Percentiles rank a stretch among this genome's conserved stretches.
These are phyloP conservation scores for Corylus avellana DNA, from an alignment of 306 rosid genomes.

Conservation along the genomic window DNA sequence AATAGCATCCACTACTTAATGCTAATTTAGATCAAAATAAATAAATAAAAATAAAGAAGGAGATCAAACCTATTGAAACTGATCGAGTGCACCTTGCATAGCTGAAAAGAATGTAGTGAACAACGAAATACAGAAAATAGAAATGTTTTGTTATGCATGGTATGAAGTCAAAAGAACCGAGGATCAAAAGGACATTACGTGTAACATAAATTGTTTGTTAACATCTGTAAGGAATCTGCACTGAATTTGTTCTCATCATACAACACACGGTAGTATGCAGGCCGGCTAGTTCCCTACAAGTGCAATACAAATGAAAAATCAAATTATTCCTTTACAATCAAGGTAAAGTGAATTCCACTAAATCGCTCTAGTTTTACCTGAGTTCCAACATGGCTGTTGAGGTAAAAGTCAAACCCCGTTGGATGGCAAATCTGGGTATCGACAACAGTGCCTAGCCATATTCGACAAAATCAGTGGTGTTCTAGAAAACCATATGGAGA, in stretches of 20 bases:
- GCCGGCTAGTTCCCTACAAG: constrained; percentile 54
- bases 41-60: too few species aligned
- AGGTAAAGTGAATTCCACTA: neutral
- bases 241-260: constrained; percentile 46
- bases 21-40: neutral
- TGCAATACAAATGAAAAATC: neutral
- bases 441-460: constrained; percentile 66
- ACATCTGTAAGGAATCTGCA: constrained; percentile 35
- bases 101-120: constrained; percentile 23
- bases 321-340: neutral
- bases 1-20: too few species aligned
- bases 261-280: constrained; percentile 47
- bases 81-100: constrained; percentile 54
- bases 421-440: constrained; percentile 71
- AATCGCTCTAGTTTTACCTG: constrained; percentile 36
- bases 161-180: neutral
- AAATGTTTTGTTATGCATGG: too few species aligned
- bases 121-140: neutral
- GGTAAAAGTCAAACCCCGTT: constrained; percentile 65
- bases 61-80: constrained; percentile 43
- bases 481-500: too few species aligned
- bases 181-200: constrained; percentile 24
- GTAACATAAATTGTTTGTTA: constrained; percentile 51
- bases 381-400: constrained; percentile 80
- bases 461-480: neutral